A percentile compares a stretch with the other conserved stretches of the same genome.
Conservation (phyloP, 352 stramenopile species). For the Pythium pyrilobum region DNA sequence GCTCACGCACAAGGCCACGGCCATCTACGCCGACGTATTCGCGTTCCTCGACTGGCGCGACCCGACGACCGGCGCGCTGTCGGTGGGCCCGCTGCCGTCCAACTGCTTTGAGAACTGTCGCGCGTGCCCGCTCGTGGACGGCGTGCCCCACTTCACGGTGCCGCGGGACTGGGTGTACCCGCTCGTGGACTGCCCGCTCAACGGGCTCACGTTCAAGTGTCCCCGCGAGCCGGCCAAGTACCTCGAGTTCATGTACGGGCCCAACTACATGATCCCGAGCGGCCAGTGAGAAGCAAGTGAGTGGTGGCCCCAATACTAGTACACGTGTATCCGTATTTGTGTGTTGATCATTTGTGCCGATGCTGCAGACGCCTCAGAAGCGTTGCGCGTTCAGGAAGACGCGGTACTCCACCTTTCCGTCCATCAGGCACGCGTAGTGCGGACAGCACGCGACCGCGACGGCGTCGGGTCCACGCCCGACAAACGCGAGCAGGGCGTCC, state of each 20-base stretch:
- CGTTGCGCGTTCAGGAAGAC: too few species aligned
- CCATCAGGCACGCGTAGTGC: too few species aligned
- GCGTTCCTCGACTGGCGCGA: conserved; percentile 1
- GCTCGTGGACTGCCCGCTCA: conserved; percentile 5
- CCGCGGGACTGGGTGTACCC: conserved; percentile 20
- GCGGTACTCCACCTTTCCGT: too few species aligned
- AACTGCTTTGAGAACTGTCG: conserved; percentile 17
- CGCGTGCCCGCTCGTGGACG: not conserved
- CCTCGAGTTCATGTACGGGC: conserved; percentile 17
- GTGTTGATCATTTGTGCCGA: too few species aligned
- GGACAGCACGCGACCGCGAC: too few species aligned
- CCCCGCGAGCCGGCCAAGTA: conserved; percentile 12
- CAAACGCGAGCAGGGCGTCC: too few species aligned
- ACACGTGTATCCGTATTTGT: too few species aligned
- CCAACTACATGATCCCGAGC: not conserved
- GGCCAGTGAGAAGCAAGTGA: too few species aligned
- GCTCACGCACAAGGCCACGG: conserved; percentile 11
- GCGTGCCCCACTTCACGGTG: conserved; percentile 8
- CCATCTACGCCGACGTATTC: not conserved
- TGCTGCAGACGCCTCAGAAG: too few species aligned
- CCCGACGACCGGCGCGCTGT: not conserved
- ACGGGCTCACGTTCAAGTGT: conserved; percentile 11
- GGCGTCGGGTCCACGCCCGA: too few species aligned
- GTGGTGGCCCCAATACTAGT: too few species aligned
- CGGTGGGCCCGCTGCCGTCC: conserved; percentile 12